phyloP scores from a whole-genome alignment of 306 rosid species.

The Styphnolobium japonicum region DNA sequence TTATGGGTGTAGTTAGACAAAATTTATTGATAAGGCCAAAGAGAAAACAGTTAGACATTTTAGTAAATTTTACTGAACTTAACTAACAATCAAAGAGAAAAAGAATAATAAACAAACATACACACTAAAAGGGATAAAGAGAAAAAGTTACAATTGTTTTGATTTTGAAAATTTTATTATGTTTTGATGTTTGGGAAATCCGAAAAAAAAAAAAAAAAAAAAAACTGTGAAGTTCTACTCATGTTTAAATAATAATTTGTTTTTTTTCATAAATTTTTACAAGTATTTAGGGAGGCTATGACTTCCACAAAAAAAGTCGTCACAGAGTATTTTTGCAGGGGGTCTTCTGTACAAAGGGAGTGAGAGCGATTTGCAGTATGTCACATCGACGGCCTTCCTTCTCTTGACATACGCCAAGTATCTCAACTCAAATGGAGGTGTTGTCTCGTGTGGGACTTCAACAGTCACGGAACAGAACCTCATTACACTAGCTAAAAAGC shows the following conservation, averaged over 20 bases:
- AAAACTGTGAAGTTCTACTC: too few species aligned
- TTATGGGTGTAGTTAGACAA: not conserved
- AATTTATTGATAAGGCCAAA: not conserved
- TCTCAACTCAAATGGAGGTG: constrained; percentile 40
- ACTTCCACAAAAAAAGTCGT: not conserved
- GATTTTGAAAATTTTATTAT: not conserved
- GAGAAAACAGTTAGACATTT: not conserved
- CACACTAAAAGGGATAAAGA: not conserved
- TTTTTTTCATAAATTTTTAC: not conserved
- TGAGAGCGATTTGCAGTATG: constrained; percentile 82
- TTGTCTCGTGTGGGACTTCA: constrained; percentile 47
- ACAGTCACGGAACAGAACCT: constrained; percentile 43
- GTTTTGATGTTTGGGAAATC: too few species aligned
- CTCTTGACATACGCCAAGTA: constrained; percentile 64
- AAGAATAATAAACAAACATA: not conserved
- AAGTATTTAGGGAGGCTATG: not conserved
- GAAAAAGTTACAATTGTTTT: not conserved
- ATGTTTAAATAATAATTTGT: too few species aligned
- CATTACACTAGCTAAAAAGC: constrained; percentile 56
- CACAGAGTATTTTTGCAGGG: constrained; percentile 37
- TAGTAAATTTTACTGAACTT: not conserved
- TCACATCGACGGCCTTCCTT: constrained; percentile 61
- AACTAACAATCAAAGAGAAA: not conserved
- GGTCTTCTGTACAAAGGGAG: constrained; percentile 75
- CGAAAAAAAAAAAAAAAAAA: too few species aligned